Evolutionary conservation across 768 basidiomycete species (phyloP).

Genomic region (Tulasnella sp.): DNA sequence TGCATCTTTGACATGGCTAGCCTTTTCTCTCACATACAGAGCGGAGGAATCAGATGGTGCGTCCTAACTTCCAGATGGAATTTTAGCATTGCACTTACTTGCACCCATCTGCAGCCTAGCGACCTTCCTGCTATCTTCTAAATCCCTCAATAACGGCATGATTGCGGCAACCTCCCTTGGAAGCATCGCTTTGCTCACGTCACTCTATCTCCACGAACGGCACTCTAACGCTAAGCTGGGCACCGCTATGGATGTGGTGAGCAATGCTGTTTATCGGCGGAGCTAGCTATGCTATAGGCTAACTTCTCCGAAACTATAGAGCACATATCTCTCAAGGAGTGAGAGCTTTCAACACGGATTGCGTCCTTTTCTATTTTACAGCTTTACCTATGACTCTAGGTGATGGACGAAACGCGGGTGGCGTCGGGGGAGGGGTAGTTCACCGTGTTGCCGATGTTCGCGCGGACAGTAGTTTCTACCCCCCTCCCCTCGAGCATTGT

Average conservation of each 20-base stretch:
- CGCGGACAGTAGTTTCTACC: too few species aligned
- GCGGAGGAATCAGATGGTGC: neutral
- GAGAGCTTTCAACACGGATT: neutral
- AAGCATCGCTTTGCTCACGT: neutral
- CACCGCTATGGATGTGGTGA: neutral
- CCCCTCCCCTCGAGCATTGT: too few species aligned
- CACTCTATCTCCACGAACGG: neutral
- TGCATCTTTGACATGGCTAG: neutral
- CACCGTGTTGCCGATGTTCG: too few species aligned
- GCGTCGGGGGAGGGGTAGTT: too few species aligned
- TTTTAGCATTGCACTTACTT: neutral
- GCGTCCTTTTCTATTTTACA: neutral
- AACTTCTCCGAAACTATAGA: neutral
- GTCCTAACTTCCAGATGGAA: neutral
- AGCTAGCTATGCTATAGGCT: neutral
- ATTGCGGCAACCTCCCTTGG: neutral
- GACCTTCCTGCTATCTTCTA: neutral
- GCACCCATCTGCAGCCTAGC: neutral
- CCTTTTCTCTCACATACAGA: neutral
- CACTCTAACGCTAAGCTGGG: neutral
- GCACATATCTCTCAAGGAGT: neutral
- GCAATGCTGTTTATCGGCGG: neutral
- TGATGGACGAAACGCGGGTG: too few species aligned
- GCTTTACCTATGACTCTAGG: too few species aligned
- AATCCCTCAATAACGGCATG: neutral